phyloP scores from a whole-genome alignment of 495 filamentous ascomycete genomes.

The Tuber magnatum region DNA sequence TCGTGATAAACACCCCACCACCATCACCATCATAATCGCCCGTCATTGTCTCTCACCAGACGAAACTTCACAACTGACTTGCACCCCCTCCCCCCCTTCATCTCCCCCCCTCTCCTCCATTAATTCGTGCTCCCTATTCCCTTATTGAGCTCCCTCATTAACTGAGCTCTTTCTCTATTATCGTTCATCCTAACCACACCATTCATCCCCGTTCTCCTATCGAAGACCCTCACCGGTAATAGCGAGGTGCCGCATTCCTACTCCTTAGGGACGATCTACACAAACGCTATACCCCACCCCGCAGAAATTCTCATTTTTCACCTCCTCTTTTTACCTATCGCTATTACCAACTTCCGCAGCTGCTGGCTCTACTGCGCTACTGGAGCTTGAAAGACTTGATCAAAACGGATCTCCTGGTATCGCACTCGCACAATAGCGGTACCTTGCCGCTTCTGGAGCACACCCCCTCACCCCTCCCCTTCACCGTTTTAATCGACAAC shows the following conservation, averaged over 20 bases:
- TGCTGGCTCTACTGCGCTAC: not conserved
- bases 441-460: not conserved
- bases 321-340: not conserved
- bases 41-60: not conserved
- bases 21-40: not conserved
- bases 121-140: not conserved
- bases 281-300: not conserved
- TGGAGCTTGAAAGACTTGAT: not conserved
- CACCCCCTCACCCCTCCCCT: constrained; percentile 4
- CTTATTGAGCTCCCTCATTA: not conserved
- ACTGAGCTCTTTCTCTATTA: not conserved
- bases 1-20: constrained; percentile 1
- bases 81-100: too few species aligned
- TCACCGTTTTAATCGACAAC: not conserved
- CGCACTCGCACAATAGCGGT: not conserved
- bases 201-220: not conserved
- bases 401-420: not conserved
- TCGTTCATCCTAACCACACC: not conserved
- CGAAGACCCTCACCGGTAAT: not conserved
- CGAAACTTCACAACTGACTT: not conserved
- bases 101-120: not conserved
- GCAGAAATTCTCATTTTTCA: not conserved
- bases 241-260: not conserved
- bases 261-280: not conserved
- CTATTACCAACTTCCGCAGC: not conserved